phyloP scores from a whole-genome alignment of 2,329 filamentous ascomycete species.

The Fusarium sp. region DNA sequence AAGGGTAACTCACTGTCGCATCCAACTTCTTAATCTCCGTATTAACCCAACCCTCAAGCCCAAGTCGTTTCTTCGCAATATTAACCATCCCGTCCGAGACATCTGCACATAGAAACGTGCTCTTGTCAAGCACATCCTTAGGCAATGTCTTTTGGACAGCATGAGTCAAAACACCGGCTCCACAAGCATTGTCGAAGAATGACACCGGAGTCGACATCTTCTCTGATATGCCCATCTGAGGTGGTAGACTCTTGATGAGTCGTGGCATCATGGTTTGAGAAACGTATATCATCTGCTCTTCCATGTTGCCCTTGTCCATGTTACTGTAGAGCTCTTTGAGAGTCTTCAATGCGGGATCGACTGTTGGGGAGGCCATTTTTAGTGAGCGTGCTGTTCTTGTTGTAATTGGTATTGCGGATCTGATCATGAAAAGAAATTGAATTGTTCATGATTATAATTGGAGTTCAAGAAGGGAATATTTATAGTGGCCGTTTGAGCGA shows the following conservation, averaged over 20 bases:
- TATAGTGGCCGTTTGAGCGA: background rate
- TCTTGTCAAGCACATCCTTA: slow-evolving; percentile 54
- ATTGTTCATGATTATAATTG: background rate
- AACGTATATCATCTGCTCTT: slow-evolving; percentile 35
- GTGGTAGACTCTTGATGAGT: slow-evolving; percentile 39
- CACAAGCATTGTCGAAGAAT: slow-evolving; percentile 67
- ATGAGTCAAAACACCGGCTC: slow-evolving; percentile 62
- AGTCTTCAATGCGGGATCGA: slow-evolving; percentile 13
- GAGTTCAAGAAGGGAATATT: background rate
- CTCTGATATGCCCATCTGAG: slow-evolving; percentile 45
- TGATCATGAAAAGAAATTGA: slow-evolving; percentile 1
- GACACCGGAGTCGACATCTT: slow-evolving; percentile 48
- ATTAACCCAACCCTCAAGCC: slow-evolving; percentile 60
- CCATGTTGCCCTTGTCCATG: slow-evolving; percentile 27
- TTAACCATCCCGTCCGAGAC: slow-evolving; percentile 58
- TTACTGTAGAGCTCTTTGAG: slow-evolving; percentile 36
- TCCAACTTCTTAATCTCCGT: slow-evolving; percentile 59
- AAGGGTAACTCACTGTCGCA: slow-evolving; percentile 56
- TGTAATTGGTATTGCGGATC: background rate
- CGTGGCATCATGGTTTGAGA: slow-evolving; percentile 36
- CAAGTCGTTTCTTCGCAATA: slow-evolving; percentile 54
- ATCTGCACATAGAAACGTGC: slow-evolving; percentile 64
- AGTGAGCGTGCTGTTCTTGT: background rate
- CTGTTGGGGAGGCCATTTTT: slow-evolving; percentile 24
- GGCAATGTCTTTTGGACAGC: slow-evolving; percentile 57